Evolutionary conservation across 2,329 filamentous ascomycete genomes (phyloP), one percentile per base, ranked within the genome.

Genomic region (Neurospora crassa): DNA sequence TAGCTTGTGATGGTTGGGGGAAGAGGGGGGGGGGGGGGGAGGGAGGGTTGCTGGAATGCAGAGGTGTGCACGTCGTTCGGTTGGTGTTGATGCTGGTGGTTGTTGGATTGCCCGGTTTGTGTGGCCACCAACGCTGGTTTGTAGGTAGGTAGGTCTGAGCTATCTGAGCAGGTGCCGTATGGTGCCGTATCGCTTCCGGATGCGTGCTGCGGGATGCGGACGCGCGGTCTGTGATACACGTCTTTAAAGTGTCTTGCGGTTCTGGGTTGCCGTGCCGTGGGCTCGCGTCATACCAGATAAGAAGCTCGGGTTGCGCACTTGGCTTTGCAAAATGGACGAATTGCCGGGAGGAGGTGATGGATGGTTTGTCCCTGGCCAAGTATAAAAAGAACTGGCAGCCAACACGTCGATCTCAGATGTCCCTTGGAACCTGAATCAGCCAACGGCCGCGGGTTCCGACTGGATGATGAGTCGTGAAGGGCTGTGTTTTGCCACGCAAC

Each of bases 271-370:
- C 72, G 71, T 70, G 74, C 68, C 69, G 70, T 42, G 73, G 72
- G 70, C 73, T 72, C 71, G 76, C 75, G 73, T 77, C 74, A 76
- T 77, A 77, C 76, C 75, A 76, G 75, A 75, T 74, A 73, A 74
- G 72, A 72, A 71, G 71, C 67, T 42, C 72, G 72, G 74, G 68
- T 72, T 70, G 42, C 67, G 74, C 53, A 63, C 24, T 63, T 63
- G 53, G 53, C 24, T 63, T 63, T 63, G 53, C 53, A 63, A 24
- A 34, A 18, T 63, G 24, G 7, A 34, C 24, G 16, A 63, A 63
- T 63, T 63, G 53, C 53, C 53, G 24, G 24, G 53, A 10, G 24
- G 53, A 29, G 45, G 45, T 53, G 14, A 20, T 16, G 24, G 53
- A 59, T 14, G 24, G 47, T 29, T 63, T 37, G 53, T 63, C 7